These are phyloP conservation scores for Hanseniaspora hatyaiensis DNA, from an alignment of 805 yeast genomes.

Conservation along the genomic window DNA sequence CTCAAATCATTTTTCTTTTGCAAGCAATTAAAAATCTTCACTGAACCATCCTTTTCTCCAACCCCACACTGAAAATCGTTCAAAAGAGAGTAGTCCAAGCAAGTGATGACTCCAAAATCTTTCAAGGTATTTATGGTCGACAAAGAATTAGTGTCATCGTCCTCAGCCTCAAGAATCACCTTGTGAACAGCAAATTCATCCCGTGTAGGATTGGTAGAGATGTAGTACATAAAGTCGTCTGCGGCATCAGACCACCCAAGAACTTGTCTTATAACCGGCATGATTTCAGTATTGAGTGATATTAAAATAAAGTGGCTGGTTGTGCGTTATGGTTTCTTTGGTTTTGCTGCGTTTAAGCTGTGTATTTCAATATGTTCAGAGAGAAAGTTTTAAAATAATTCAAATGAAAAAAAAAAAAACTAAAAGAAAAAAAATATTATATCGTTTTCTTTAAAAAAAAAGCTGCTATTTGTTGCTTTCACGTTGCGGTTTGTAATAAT, in stretches of 20 bases:
- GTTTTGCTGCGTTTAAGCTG: too few relatives aligned
- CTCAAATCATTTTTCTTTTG: constrained; percentile 15
- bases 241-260: constrained; percentile 21
- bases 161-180: constrained; percentile 36
- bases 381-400: too few relatives aligned
- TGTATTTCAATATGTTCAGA: too few relatives aligned
- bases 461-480: too few relatives aligned
- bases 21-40: constrained; percentile 51
- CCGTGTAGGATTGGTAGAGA: constrained; percentile 65
- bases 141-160: constrained; percentile 44
- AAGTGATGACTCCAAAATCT: constrained; percentile 59
- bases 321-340: too few relatives aligned
- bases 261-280: constrained; percentile 21
- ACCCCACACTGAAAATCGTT: constrained; percentile 53
- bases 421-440: too few relatives aligned
- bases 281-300: constrained; percentile 16
- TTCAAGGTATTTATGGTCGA: constrained; percentile 41
- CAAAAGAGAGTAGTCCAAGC: constrained; percentile 48
- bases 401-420: too few relatives aligned
- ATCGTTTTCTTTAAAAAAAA: too few relatives aligned
- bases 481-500: too few relatives aligned
- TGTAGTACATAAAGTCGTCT: constrained; percentile 26
- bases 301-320: not conserved
- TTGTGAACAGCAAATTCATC: constrained; percentile 65
- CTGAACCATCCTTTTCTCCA: constrained; percentile 62